Base-by-base conservation (phyloP, 345 rosid species). In the Carallia brachiata region DNA sequence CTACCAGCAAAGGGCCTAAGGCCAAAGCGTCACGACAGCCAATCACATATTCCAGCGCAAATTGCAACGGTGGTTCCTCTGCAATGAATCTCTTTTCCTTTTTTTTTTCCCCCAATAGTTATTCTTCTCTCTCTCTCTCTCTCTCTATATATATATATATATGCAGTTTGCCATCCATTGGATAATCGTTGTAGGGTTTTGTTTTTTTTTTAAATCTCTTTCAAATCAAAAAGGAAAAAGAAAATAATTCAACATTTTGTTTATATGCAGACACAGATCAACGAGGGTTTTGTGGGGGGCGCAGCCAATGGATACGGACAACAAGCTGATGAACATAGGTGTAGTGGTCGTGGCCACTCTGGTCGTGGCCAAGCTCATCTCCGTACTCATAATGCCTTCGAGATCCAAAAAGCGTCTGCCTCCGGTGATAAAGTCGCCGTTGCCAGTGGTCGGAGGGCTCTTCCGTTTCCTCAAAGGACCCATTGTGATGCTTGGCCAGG, bases 401-500 rank as follows among this genome's bases (percentile, higher is more conserved):
- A 81, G 89, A 73, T 88, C 93, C 66, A 75, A 63, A 61, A 89
- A 85, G 80, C 86, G 93, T 66, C 79, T 90, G 66, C 98, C 98
- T 62, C 98, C 97, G 0, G 86, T 82, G 62, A 71, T 90, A 44
- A 77, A 81, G 50, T 44, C 50, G 59, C 75, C 86, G 3, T 88
- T 75, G 82, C 98, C 97, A 0, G 48, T 90, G 6, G 54, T 94
- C 37, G 97, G 98, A 1, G 93, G 97, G 34, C 82, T 94, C 3
- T 65, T 90, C 50, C 80, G 81, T 2, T 94, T 94, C 83, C 53
- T 94, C 77, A 88, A 87, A 77, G 97, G 97, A 1, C 97, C 98
- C 0, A 81, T 94, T 13, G 52, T 87, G 36, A 85, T 94, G 97
- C 88, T 94, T 47, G 85, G 96, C 32, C 89, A 90, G 32, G 97